Conservation (phyloP, 2,329 filamentous ascomycete species). For the Claviceps purpurea region DNA sequence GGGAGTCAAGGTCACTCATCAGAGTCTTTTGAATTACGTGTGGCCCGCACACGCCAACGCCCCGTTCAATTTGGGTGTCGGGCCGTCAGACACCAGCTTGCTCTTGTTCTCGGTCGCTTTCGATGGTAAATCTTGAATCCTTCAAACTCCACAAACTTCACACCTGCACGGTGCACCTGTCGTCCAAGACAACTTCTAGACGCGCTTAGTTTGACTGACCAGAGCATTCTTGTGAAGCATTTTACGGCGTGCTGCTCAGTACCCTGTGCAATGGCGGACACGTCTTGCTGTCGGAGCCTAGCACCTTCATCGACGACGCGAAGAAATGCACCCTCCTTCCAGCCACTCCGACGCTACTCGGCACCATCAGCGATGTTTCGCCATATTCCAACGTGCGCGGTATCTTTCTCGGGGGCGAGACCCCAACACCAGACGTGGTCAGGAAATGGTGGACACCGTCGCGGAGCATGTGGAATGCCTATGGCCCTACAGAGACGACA, state of each 20-base stretch:
- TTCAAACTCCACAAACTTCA: neutral
- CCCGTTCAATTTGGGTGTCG: neutral
- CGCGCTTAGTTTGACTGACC: slow-evolving; percentile 1
- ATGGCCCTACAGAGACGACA: slow-evolving; percentile 10
- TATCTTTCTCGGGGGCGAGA: slow-evolving; percentile 9
- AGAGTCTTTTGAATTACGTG: slow-evolving; percentile 1
- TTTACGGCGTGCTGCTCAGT: slow-evolving; percentile 4
- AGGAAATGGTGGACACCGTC: slow-evolving; percentile 2
- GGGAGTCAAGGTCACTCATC: slow-evolving; percentile 21
- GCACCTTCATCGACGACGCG: slow-evolving; percentile 3
- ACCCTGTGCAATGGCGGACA: slow-evolving; percentile 5
- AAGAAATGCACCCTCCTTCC: slow-evolving; percentile 1
- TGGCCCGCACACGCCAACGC: neutral
- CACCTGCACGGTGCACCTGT: neutral
- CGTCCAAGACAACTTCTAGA: no score
- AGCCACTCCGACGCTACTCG: slow-evolving; percentile 9
- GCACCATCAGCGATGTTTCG: neutral
- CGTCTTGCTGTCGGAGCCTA: neutral
- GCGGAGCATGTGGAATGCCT: slow-evolving; percentile 8
- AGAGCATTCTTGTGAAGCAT: slow-evolving; percentile 5
- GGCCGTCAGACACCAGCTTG: slow-evolving; percentile 7
- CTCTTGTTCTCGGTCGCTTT: slow-evolving; percentile 14
- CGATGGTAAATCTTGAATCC: slow-evolving; percentile 10
- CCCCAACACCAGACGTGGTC: slow-evolving; percentile 3
- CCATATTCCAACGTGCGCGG: neutral